Evolutionary conservation across 2,329 filamentous ascomycete species (phyloP).

Genomic region (Aspergillus sp.): DNA sequence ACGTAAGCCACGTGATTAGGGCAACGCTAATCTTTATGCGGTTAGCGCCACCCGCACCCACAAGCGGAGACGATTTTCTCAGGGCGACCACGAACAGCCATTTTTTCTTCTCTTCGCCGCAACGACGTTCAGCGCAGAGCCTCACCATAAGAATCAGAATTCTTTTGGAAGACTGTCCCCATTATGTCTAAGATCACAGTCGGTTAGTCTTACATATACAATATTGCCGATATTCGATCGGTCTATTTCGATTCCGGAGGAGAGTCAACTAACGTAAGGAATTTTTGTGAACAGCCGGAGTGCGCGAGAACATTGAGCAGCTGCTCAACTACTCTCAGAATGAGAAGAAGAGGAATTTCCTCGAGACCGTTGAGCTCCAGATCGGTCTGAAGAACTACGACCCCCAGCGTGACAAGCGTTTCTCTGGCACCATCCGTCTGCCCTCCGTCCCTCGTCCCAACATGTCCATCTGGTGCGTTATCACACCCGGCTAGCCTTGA

Average conservation of each 20-base stretch:
- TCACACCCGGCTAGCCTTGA: constrained; percentile 4
- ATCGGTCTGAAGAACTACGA: constrained; percentile 99
- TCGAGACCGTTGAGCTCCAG: constrained; percentile 75
- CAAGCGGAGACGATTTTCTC: constrained; percentile 34
- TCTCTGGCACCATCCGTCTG: constrained; percentile 97
- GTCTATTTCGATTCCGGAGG: too few relatives aligned
- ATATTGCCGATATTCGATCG: too few relatives aligned
- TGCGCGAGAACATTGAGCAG: constrained; percentile 87
- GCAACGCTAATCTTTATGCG: constrained; percentile 12
- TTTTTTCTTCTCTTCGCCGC: constrained; percentile 18
- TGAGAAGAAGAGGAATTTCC: constrained; percentile 97
- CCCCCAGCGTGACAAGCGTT: constrained; percentile 99
- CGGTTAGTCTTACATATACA: constrained; percentile 33
- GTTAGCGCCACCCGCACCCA: constrained; percentile 26
- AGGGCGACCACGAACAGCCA: constrained; percentile 11
- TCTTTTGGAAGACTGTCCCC: constrained; percentile 79
- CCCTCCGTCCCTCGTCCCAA: constrained; percentile 82
- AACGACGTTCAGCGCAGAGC: constrained; percentile 42
- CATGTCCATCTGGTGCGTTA: constrained; percentile 70
- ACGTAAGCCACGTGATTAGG: constrained; percentile 10
- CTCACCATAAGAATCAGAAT: constrained; percentile 65
- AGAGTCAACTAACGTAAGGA: background rate
- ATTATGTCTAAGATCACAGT: constrained; percentile 53
- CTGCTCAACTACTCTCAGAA: constrained; percentile 91
- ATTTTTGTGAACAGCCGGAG: constrained; percentile 57